Percentiles rank a stretch among this genome's conserved stretches.
Evolutionary conservation across 176 grass and related monocot genomes (phyloP).

Genomic region (Miscanthus lutarioriparius): DNA sequence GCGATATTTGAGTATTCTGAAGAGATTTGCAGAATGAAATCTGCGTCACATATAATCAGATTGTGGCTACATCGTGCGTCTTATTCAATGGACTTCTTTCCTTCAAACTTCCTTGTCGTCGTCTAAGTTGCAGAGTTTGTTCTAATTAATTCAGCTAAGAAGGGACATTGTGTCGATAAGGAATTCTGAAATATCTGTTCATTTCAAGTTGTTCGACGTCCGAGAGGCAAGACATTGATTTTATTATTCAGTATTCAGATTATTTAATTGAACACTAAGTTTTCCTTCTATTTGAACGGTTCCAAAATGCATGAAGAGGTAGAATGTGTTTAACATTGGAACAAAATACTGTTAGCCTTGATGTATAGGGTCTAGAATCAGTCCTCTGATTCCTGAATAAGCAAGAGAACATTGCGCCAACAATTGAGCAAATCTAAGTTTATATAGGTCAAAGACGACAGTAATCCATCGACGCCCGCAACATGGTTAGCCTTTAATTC

Average conservation of each 20-base stretch:
- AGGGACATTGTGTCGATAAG: background rate
- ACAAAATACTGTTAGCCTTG: background rate
- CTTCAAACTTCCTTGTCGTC: background rate
- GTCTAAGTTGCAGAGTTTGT: background rate
- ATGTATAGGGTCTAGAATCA: background rate
- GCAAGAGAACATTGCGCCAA: background rate
- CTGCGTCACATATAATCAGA: background rate
- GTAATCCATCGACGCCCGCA: background rate
- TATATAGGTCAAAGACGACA: background rate
- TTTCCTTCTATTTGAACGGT: background rate
- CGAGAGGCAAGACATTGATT: background rate
- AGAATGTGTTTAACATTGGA: background rate
- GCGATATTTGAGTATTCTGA: background rate
- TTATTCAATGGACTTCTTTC: background rate
- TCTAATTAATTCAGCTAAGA: background rate
- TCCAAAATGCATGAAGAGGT: background rate
- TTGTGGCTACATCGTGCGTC: background rate
- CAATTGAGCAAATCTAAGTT: background rate
- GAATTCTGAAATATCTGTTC: background rate
- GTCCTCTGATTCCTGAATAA: background rate
- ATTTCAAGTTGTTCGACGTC: background rate
- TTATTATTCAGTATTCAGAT: background rate
- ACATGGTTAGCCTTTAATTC: no score
- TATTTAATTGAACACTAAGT: background rate
- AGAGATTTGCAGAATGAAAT: background rate